A percentile compares a stretch with the other conserved stretches of the same genome.
These are phyloP conservation scores for Rubroshorea leprosula DNA, from an alignment of 345 rosid species.

Conservation along the genomic window DNA sequence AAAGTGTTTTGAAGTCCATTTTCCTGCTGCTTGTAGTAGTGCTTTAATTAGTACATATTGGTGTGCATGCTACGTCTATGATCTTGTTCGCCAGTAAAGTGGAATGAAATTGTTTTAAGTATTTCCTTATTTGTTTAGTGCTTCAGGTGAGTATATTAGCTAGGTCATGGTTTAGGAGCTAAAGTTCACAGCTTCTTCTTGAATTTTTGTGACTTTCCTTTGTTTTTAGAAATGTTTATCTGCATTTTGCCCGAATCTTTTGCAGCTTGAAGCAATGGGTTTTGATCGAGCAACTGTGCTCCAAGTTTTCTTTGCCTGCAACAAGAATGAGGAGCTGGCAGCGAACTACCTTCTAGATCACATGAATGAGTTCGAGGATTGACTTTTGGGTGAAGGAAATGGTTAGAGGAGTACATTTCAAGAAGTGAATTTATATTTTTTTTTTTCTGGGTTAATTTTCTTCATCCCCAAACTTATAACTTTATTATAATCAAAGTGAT, in stretches of 20 bases:
- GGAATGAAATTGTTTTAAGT: too few relatives aligned
- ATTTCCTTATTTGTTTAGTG: too few relatives aligned
- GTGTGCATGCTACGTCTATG: too few relatives aligned
- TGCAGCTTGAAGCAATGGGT: slow-evolving; percentile 91
- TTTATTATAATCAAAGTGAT: slow-evolving; percentile 8
- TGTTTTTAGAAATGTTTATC: background rate
- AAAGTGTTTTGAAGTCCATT: too few relatives aligned
- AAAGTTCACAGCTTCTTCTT: too few relatives aligned
- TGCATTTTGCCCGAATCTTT: background rate
- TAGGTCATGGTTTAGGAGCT: too few relatives aligned
- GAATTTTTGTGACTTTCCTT: too few relatives aligned
- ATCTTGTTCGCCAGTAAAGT: too few relatives aligned
- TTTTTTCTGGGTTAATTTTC: slow-evolving; percentile 10
- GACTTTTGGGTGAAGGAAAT: slow-evolving; percentile 27
- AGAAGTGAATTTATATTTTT: slow-evolving; percentile 6
- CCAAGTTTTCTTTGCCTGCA: slow-evolving; percentile 88
- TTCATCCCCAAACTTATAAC: background rate
- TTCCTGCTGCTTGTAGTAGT: too few relatives aligned
- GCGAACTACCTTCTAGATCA: slow-evolving; percentile 93
- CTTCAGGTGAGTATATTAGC: too few relatives aligned
- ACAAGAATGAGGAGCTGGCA: slow-evolving; percentile 92
- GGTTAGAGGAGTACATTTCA: slow-evolving; percentile 1
- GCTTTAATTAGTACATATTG: too few relatives aligned
- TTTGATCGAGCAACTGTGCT: slow-evolving; percentile 68
- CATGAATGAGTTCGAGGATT: slow-evolving; percentile 84